A percentile compares a stretch with the other conserved stretches of the same genome.
phyloP scores from a whole-genome alignment of 108 stramenopile genomes.

The Aureococcus anophagefferens region DNA sequence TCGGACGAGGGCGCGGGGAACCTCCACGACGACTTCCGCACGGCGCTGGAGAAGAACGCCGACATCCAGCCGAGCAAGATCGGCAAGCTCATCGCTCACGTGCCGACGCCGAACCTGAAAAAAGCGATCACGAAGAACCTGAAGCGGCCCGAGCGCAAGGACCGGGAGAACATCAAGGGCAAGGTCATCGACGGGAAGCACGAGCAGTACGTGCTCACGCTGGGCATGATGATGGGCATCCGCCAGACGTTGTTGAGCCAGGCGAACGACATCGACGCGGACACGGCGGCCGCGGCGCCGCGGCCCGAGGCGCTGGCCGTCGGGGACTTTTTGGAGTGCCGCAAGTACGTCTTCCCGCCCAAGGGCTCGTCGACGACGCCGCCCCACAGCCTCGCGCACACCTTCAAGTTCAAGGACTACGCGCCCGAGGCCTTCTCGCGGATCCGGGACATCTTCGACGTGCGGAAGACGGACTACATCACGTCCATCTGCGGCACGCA shows the following conservation, averaged over 20 bases:
- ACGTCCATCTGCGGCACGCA: conserved; percentile 88
- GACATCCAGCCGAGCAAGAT: too few relatives aligned
- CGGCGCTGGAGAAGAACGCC: too few relatives aligned
- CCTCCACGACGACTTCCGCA: too few relatives aligned
- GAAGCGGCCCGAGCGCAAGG: not conserved
- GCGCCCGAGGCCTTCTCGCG: conserved; percentile 76
- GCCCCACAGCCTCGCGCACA: conserved; percentile 81
- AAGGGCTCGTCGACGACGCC: conserved; percentile 74
- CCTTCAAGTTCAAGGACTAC: conserved; percentile 99
- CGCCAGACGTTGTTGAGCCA: conserved; percentile 63
- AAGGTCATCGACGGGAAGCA: conserved; percentile 86
- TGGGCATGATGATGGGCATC: conserved; percentile 95
- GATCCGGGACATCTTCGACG: conserved; percentile 74
- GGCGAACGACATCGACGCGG: too few relatives aligned
- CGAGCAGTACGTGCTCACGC: conserved; percentile 82
- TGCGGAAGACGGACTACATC: conserved; percentile 83
- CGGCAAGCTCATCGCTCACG: not conserved
- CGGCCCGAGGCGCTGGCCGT: too few relatives aligned
- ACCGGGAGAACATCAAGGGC: conserved; percentile 52
- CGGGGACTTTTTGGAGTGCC: conserved; percentile 74
- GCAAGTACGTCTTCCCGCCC: conserved; percentile 84
- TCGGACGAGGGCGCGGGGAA: too few relatives aligned
- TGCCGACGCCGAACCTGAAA: not conserved
- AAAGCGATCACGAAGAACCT: conserved; percentile 8
- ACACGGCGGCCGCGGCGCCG: too few relatives aligned